Evolutionary conservation across 768 basidiomycete genomes (phyloP).

Genomic region (Kwoniella sp.): DNA sequence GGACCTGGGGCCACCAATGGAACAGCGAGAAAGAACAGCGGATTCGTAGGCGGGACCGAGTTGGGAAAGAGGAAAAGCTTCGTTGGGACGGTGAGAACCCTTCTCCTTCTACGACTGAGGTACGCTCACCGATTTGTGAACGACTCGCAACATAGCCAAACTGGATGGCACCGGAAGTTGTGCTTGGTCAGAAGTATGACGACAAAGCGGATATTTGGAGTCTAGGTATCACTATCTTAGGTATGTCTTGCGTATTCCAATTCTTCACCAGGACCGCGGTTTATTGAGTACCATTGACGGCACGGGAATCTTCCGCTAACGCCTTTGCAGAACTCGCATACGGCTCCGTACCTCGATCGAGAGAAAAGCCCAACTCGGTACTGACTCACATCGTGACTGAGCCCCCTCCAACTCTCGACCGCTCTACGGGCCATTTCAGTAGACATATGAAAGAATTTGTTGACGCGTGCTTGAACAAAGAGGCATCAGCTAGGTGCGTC

Average conservation of each 20-base stretch:
- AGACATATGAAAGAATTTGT: slow-evolving; percentile 80
- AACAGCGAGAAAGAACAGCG: neutral
- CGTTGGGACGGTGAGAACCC: slow-evolving; percentile 68
- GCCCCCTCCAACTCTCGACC: slow-evolving; percentile 73
- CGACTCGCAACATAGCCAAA: slow-evolving; percentile 63
- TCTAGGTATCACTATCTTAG: slow-evolving; percentile 87
- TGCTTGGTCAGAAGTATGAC: slow-evolving; percentile 80
- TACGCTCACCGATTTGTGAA: neutral
- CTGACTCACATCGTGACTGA: slow-evolving; percentile 78
- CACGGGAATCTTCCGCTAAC: neutral
- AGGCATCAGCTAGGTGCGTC: slow-evolving; percentile 71
- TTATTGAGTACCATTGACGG: neutral
- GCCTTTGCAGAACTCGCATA: slow-evolving; percentile 67
- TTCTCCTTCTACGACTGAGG: neutral
- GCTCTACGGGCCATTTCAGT: slow-evolving; percentile 66
- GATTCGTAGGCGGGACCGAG: slow-evolving; percentile 7
- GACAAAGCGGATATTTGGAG: slow-evolving; percentile 88
- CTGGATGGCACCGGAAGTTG: slow-evolving; percentile 97
- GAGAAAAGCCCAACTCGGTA: slow-evolving; percentile 71
- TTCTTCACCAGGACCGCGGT: neutral
- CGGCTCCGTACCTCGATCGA: slow-evolving; percentile 81
- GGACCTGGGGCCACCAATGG: slow-evolving; percentile 7
- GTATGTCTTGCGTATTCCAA: slow-evolving; percentile 15
- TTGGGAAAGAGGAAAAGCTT: slow-evolving; percentile 75
- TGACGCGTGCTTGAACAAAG: slow-evolving; percentile 78